A percentile compares a stretch with the other conserved stretches of the same genome.
Conservation (phyloP, 306 rosid species). For the Vachellia pachyceras region DNA sequence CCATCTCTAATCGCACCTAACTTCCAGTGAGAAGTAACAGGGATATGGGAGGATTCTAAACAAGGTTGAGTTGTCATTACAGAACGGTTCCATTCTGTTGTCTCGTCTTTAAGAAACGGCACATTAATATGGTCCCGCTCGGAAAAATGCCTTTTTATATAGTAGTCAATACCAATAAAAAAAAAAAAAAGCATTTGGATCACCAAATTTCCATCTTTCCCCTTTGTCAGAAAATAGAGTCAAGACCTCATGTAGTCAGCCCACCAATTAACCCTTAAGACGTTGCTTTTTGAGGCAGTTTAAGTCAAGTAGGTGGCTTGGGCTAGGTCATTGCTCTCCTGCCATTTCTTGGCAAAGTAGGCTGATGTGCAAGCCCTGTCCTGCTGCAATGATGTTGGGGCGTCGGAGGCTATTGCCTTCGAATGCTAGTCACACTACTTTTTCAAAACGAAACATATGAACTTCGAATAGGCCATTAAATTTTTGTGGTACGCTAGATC, state of each 20-base stretch:
- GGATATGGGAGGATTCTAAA: neutral
- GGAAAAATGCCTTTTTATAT: neutral
- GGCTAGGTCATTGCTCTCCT: neutral
- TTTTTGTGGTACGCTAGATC: neutral
- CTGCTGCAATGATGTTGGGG: neutral
- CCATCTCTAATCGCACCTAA: neutral
- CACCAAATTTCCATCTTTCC: neutral
- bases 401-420: neutral
- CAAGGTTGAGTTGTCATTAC: neutral
- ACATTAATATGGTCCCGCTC: neutral
- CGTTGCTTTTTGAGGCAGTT: neutral
- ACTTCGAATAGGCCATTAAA: neutral
- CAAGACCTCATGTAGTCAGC: neutral
- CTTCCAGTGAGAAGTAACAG: neutral
- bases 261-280: neutral
- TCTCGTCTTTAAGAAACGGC: neutral
- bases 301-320: neutral
- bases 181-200: neutral
- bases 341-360: neutral
- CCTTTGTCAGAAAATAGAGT: neutral
- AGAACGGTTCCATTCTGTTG: neutral
- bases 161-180: neutral
- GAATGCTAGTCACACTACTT: neutral
- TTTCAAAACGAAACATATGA: neutral
- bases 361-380: neutral